Base-by-base conservation (phyloP, 805 yeast genomes). In the Torulaspora maleeae region DNA sequence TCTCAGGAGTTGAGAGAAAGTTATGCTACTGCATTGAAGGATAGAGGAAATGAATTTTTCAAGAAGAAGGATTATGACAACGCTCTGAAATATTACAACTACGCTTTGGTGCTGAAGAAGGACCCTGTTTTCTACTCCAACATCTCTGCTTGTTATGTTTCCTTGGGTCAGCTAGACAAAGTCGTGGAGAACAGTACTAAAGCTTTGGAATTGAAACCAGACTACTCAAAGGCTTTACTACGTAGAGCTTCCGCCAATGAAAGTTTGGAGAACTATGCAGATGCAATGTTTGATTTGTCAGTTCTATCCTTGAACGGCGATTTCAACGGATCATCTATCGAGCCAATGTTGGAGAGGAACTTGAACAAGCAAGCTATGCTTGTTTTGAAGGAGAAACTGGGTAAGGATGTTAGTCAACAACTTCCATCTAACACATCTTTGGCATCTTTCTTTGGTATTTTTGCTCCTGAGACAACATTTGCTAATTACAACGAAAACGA, bases 231-330 rank as follows among this genome's bases (percentile, higher is more conserved):
- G 72, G 93, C 97, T 68, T 74, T 89, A 51, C 72, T 87, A 59
- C 87, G 99, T 70, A 84, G 99, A 69, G 96, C 96, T 27, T 79
- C 83, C 54, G 95, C 97, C 27, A 83, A 84, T 65, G 99, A 93
- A 71, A 77, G 79, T 53, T 68, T 88, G 51, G 95, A 80, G 57
- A 72, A 76, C 53, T 89, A 77, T 68, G 78, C 80, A 37, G 95
- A 90, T 48, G 90, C 99, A 36, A 82, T 88, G 79, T 81, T 83
- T 67, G 99, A 93, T 69, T 77, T 86, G 66, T 90, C 97, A 43
- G 89, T 95, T 2, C 77, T 90, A 57, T 82, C 95, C 40, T 78
- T 93, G 48, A 79, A 81, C 63, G 93, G 93, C 47, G 93, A 93
- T 35, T 82, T 86, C 69, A 79, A 78, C 61, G 86, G 86, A 64